Evolutionary conservation across 2,329 filamentous ascomycete genomes (phyloP).

Genomic region (Penicillium sp.): DNA sequence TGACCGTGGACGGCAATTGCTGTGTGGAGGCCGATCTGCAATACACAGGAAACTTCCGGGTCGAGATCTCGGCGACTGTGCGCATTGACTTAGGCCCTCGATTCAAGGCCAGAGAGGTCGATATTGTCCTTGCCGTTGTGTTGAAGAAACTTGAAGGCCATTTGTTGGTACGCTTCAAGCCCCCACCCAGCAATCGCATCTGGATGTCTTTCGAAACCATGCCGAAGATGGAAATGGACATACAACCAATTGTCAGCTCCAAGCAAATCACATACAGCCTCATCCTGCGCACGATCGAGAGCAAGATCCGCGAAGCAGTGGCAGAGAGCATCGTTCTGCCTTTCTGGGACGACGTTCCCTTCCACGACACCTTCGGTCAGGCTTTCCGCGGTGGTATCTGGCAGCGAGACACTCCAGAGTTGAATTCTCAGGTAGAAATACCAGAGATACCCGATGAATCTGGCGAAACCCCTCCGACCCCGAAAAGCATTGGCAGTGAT

Average conservation of each 20-base stretch:
- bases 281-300: slow-evolving; percentile 90
- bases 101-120: slow-evolving; percentile 88
- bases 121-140: slow-evolving; percentile 80
- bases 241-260: slow-evolving; percentile 92
- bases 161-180: slow-evolving; percentile 80
- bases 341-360: slow-evolving; percentile 95
- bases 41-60: slow-evolving; percentile 83
- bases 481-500: slow-evolving; percentile 19
- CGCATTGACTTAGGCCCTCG: slow-evolving; percentile 84
- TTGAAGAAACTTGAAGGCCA: slow-evolving; percentile 84
- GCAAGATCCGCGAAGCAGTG: slow-evolving; percentile 87
- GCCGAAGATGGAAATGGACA: slow-evolving; percentile 89
- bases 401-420: slow-evolving; percentile 47
- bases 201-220: slow-evolving; percentile 95
- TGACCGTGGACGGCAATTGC: slow-evolving; percentile 89
- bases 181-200: slow-evolving; percentile 90
- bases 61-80: slow-evolving; percentile 89
- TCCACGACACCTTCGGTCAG: slow-evolving; percentile 77
- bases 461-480: slow-evolving; percentile 19
- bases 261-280: slow-evolving; percentile 93
- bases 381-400: slow-evolving; percentile 83
- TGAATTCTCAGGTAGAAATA: slow-evolving; percentile 36
- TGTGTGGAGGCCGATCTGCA: slow-evolving; percentile 81
- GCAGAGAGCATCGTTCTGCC: slow-evolving; percentile 87
- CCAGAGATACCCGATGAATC: slow-evolving; percentile 40